Evolutionary conservation across 768 basidiomycete genomes (phyloP).

Genomic region (Leccinum aurantiacum): DNA sequence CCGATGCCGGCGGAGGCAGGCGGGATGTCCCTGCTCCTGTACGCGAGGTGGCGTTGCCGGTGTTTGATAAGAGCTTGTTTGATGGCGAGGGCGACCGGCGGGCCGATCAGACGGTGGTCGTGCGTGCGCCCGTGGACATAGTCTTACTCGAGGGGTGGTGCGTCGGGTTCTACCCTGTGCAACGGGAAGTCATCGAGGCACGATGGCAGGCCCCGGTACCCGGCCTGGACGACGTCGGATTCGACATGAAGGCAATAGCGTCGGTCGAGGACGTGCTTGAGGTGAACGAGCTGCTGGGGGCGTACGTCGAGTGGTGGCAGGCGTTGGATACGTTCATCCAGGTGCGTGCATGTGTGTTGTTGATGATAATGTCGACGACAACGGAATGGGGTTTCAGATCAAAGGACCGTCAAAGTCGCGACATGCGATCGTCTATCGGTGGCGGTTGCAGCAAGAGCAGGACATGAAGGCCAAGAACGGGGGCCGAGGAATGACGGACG

Average conservation of each 20-base stretch:
- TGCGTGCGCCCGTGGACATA: conserved; percentile 64
- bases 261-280: conserved; percentile 54
- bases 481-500: conserved; percentile 86
- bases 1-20: neutral
- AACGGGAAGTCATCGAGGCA: conserved; percentile 46
- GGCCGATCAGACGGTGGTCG: conserved; percentile 35
- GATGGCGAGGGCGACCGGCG: conserved; percentile 84
- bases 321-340: conserved; percentile 75
- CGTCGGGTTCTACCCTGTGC: conserved; percentile 77
- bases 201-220: conserved; percentile 44
- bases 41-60: conserved; percentile 54
- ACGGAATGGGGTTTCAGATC: conserved; percentile 32
- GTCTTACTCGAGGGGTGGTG: conserved; percentile 97
- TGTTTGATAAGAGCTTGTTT: conserved; percentile 85
- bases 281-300: conserved; percentile 60
- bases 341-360: conserved; percentile 40
- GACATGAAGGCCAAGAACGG: conserved; percentile 84
- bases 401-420: conserved; percentile 36
- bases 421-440: conserved; percentile 69
- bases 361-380: conserved; percentile 5
- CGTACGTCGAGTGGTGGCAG: conserved; percentile 69
- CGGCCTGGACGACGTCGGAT: conserved; percentile 21
- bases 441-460: conserved; percentile 90
- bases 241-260: conserved; percentile 37
- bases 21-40: neutral